These are phyloP conservation scores for Trametes cubensis DNA, from an alignment of 768 basidiomycete species.

Conservation along the genomic window DNA sequence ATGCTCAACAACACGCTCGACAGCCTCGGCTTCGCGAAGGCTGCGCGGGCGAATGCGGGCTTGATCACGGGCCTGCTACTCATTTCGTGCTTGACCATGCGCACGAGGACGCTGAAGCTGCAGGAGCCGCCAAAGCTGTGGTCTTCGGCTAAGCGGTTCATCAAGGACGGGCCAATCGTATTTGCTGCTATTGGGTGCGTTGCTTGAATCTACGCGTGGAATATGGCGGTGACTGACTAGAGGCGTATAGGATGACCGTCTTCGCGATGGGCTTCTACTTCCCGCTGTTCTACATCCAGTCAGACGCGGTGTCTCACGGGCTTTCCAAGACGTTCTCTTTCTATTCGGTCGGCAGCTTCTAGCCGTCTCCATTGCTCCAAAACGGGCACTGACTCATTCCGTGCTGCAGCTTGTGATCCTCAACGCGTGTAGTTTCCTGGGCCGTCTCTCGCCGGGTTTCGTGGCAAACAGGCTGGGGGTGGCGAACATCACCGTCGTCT, in stretches of 20 bases:
- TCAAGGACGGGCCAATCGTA: constrained; percentile 31
- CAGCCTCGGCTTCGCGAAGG: constrained; percentile 33
- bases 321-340: constrained; percentile 29
- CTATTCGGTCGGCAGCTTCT: constrained; percentile 29
- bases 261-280: constrained; percentile 31
- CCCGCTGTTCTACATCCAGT: constrained; percentile 34
- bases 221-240: background rate
- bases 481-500: constrained; percentile 33
- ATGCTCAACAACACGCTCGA: constrained; percentile 34
- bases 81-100: constrained; percentile 26
- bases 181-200: constrained; percentile 29
- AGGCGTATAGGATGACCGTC: constrained; percentile 14
- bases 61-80: constrained; percentile 28
- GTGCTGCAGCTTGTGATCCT: constrained; percentile 31
- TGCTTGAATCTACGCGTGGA: background rate
- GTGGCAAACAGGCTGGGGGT: constrained; percentile 35
- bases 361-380: background rate
- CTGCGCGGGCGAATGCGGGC: constrained; percentile 34
- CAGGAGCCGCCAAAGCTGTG: constrained; percentile 18
- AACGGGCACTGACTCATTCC: background rate
- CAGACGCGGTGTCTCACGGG: constrained; percentile 26
- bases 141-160: constrained; percentile 26
- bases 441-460: constrained; percentile 35
- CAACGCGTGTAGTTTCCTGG: constrained; percentile 34
- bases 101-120: constrained; percentile 25